Base-by-base conservation (phyloP, 371 early-diverging fungal genomes). In the Apophysomyces sp. region DNA sequence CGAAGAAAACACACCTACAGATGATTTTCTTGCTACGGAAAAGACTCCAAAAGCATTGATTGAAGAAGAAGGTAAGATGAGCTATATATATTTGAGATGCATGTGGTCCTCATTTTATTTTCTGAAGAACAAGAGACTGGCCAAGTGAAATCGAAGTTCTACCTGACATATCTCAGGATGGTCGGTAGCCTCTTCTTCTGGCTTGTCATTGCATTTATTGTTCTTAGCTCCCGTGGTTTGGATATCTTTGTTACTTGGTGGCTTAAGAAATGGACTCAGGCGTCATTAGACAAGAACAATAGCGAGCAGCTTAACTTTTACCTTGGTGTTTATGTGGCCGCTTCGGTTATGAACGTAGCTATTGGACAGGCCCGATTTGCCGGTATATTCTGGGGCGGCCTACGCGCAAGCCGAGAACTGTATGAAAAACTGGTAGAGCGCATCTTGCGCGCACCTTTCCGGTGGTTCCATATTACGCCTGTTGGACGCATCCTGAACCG, bases 11-110 rank as follows among this genome's bases (percentile, higher is more conserved):
- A 29, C 32, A 15, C 16, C 9, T 15, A 34, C n/a, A 5, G 40
- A 41, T 36, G 57, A 58, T 13, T 71, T 66, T 58, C 61, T 13
- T 4, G 21, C 4, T 15, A 44, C 9, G 29, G 28, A 9, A 11
- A 7, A 26, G 26, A 21, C 30, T 40, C 74, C 71, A 21, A 67
- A 63, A 54, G 60, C 58, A 4, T 55, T 74, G 2, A 64, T 74
- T 0, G 66, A 68, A 52, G 64, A 63, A 31, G 74, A 74, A 53
- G 44, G 54, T 26, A 52, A 39, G 29, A 2, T 44, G 24, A 0
- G 16, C 2, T 28, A 7, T 26, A 2, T 13, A 4, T 28, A n/a
- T 13, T 2, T 4, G 49, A 44, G 6, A 44, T 11, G 11, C 7
- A 9, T 21, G 21, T 0, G 4, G 21, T 4, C 7, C n/a, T 18